Conservation (phyloP, 1,139 yeast species). For the Zygosaccharomyces pseudobailii region DNA sequence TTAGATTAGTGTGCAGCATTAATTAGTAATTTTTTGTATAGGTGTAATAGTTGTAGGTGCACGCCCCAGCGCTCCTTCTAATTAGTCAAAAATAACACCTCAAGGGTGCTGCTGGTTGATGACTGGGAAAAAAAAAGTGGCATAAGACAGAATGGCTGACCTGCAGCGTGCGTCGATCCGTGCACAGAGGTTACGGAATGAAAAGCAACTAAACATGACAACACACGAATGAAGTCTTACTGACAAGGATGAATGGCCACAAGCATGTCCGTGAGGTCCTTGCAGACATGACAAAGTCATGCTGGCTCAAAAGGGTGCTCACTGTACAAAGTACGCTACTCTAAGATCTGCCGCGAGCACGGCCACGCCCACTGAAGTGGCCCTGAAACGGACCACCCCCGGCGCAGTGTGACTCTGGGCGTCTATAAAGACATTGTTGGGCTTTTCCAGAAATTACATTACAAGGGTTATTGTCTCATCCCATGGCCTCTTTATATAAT, state of each 20-base stretch:
- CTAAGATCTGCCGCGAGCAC: constrained; percentile 94
- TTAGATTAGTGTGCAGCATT: neutral
- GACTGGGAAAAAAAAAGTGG: too few species aligned
- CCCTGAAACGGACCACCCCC: constrained; percentile 36
- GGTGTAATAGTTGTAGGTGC: too few species aligned
- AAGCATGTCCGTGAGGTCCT: constrained; percentile 2
- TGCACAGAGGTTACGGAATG: neutral
- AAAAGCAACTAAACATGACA: constrained; percentile 1
- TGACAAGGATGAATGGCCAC: neutral
- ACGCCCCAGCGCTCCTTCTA: too few species aligned
- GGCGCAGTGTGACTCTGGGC: constrained; percentile 77
- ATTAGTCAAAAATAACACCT: neutral
- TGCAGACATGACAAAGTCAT: constrained; percentile 1
- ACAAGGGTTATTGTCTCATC: neutral
- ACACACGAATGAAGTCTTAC: neutral
- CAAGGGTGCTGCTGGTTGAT: neutral
- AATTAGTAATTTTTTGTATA: neutral
- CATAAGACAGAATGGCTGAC: neutral
- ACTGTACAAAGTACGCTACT: constrained; percentile 33
- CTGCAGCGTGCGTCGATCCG: neutral
- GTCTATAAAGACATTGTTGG: constrained; percentile 76
- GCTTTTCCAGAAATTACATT: constrained; percentile 26
- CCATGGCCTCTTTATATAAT: constrained; percentile 6
- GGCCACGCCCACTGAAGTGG: constrained; percentile 42
- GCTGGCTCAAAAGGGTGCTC: constrained; percentile 4